Base-by-base conservation (phyloP, 1,139 yeast genomes). In the Pichia sp. region DNA sequence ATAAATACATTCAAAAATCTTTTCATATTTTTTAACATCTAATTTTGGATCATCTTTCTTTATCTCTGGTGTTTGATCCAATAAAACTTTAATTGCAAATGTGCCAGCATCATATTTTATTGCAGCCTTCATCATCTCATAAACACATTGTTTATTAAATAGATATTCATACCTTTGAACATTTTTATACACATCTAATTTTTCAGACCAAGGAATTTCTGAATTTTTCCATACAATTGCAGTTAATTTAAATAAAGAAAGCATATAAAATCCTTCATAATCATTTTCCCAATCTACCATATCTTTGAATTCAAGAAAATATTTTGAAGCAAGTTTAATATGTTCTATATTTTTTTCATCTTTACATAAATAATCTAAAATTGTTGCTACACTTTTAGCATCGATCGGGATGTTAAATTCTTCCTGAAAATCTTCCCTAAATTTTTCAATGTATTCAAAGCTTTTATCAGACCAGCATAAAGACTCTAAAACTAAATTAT, bases 41-140 rank as follows among this genome's bases (percentile, higher is more conserved):
- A 53, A 53, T 38, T 56, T 60, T 18, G 43, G 44, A 18, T 53
- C 56, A 7, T 48, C 54, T 4, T 34, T 67, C n/a, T 69, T 66
- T 28, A 78, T 68, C 34, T 65, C 58, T 2, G 83, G 83, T 2
- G 82, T 69, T 61, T 85, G 90, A 49, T 83, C 70, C 42, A 75
- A 72, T 57, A 86, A 65, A 56, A 83, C 71, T 52, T 75, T 79
- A 28, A 81, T 75, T 2, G 77, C 76, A 60, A 83, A 44, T 28
- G 49, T 41, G 7, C 52, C 50, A 18, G 45, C 47, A 42, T 51
- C 42, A 32, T 32, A 42, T 34, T 47, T 44, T 25, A 54, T 45
- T 10, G 57, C 49, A n/a, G 56, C 42, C 37, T 45, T 48, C 25
- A 80, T 66, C 56, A 84, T 60, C 2, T 74, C 73, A 10, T 68